Percentiles rank a stretch among this genome's conserved stretches.
phyloP scores from a whole-genome alignment of 2,329 filamentous ascomycete species.

The Monosporascus cannonballus region DNA sequence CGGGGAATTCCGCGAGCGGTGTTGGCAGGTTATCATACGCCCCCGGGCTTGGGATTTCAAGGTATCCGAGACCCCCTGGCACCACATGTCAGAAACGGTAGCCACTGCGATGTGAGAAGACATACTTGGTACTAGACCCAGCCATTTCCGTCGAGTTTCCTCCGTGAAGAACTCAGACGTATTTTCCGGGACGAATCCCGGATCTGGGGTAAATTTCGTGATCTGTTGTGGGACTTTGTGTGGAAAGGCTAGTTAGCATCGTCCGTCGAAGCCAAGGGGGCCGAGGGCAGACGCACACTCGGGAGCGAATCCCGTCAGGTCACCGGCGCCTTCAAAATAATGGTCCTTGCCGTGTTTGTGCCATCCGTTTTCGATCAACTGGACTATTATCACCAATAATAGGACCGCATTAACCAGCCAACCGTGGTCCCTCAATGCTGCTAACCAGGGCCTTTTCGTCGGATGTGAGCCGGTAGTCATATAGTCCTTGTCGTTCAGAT shows the following conservation, averaged over 20 bases:
- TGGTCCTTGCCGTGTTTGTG: slow-evolving; percentile 11
- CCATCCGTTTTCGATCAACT: slow-evolving; percentile 27
- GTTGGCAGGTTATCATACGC: slow-evolving; percentile 31
- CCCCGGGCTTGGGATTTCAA: slow-evolving; percentile 28
- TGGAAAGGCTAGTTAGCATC: not conserved
- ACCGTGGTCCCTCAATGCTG: slow-evolving; percentile 15
- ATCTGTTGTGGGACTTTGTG: slow-evolving; percentile 32
- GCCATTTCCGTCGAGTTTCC: slow-evolving; percentile 28
- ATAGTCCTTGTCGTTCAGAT: slow-evolving; percentile 24
- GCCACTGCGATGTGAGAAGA: not conserved
- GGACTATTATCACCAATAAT: slow-evolving; percentile 27
- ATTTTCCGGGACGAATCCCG: slow-evolving; percentile 31
- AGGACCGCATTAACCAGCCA: slow-evolving; percentile 30
- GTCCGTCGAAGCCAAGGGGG: not conserved
- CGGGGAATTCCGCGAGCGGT: slow-evolving; percentile 24
- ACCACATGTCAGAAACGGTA: not conserved
- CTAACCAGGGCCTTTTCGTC: slow-evolving; percentile 9
- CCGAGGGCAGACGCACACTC: slow-evolving; percentile 20
- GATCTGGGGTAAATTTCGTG: slow-evolving; percentile 31
- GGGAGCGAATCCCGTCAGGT: slow-evolving; percentile 35
- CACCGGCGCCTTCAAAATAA: slow-evolving; percentile 27
- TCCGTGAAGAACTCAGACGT: slow-evolving; percentile 33
- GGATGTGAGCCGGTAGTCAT: slow-evolving; percentile 9
- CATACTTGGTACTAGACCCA: slow-evolving; percentile 32
- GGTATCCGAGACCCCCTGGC: slow-evolving; percentile 33